These are phyloP conservation scores for Suhomyces bokatorum DNA, from an alignment of 1,139 yeast genomes.

Conservation along the genomic window DNA sequence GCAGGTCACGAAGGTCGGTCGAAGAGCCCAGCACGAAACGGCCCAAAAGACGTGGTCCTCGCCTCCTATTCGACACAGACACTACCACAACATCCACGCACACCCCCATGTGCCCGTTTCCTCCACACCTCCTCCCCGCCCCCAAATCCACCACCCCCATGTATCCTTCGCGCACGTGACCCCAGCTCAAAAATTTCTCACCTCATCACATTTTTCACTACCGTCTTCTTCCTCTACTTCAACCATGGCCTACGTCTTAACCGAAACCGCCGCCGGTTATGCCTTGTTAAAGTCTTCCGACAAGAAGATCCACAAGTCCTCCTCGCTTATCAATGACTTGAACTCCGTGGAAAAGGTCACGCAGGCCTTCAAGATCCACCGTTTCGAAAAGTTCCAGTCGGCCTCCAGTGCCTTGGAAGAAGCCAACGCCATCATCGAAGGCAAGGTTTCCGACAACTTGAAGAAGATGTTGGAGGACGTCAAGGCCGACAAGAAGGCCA, in stretches of 20 bases:
- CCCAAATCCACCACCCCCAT: background rate
- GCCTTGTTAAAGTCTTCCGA: slow-evolving; percentile 96
- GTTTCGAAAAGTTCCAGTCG: slow-evolving; percentile 89
- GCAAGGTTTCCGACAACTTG: slow-evolving; percentile 86
- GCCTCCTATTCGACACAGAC: too few species aligned
- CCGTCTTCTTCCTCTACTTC: slow-evolving; percentile 2
- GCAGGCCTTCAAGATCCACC: slow-evolving; percentile 82
- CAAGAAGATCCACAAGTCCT: slow-evolving; percentile 91
- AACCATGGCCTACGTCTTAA: slow-evolving; percentile 86
- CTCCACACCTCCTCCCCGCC: background rate
- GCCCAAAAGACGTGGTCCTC: background rate
- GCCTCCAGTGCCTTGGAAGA: slow-evolving; percentile 97
- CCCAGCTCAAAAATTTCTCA: slow-evolving; percentile 19
- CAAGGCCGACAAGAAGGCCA: slow-evolving; percentile 85
- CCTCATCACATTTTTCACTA: slow-evolving; percentile 25
- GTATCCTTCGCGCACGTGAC: slow-evolving; percentile 2
- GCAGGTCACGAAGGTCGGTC: background rate
- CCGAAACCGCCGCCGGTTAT: slow-evolving; percentile 98
- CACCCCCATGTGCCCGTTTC: background rate
- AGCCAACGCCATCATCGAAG: slow-evolving; percentile 88
- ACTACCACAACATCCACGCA: background rate
- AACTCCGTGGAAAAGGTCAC: slow-evolving; percentile 81
- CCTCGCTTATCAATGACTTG: slow-evolving; percentile 72
- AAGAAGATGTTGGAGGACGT: slow-evolving; percentile 74
- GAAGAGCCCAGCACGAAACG: background rate